phyloP scores from a whole-genome alignment of 805 yeast species.

The Zygoascus bituminiphila region DNA sequence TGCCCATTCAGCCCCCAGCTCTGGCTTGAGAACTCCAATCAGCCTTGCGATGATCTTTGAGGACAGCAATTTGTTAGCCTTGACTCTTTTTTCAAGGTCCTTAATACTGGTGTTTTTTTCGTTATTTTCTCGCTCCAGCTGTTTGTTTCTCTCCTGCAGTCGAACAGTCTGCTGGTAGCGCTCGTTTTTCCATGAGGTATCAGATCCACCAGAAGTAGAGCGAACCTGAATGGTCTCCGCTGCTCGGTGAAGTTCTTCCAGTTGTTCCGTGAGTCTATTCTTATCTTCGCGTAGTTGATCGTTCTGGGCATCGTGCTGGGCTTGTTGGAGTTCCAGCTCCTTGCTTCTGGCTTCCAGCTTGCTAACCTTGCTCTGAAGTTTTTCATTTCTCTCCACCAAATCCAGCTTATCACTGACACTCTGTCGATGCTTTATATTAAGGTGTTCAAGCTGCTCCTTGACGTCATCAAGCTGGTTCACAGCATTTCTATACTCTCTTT shows the following conservation, averaged over 20 bases:
- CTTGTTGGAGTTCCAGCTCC: background rate
- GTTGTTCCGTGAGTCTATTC: background rate
- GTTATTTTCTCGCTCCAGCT: slow-evolving; percentile 2
- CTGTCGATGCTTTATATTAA: background rate
- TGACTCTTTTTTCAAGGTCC: slow-evolving; percentile 1
- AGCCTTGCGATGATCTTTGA: background rate
- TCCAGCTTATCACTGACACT: background rate
- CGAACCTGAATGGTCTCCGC: background rate
- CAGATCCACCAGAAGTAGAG: background rate
- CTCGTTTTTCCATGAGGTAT: background rate
- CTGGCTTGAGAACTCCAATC: background rate
- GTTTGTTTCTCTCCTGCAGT: background rate
- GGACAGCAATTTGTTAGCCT: slow-evolving; percentile 1
- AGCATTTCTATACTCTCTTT: background rate
- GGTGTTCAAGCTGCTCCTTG: background rate
- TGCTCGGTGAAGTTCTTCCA: background rate
- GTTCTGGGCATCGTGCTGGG: background rate
- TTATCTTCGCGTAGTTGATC: background rate
- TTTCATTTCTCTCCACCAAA: background rate
- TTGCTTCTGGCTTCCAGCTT: background rate
- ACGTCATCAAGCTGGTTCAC: background rate
- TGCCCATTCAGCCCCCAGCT: slow-evolving; percentile 1
- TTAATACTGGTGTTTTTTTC: background rate
- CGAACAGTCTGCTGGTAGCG: slow-evolving; percentile 1
- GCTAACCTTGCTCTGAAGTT: background rate